A percentile compares a stretch with the other conserved stretches of the same genome.
Conservation (phyloP, 139 green algal genomes). For the Auxenochlorella protothecoides region DNA sequence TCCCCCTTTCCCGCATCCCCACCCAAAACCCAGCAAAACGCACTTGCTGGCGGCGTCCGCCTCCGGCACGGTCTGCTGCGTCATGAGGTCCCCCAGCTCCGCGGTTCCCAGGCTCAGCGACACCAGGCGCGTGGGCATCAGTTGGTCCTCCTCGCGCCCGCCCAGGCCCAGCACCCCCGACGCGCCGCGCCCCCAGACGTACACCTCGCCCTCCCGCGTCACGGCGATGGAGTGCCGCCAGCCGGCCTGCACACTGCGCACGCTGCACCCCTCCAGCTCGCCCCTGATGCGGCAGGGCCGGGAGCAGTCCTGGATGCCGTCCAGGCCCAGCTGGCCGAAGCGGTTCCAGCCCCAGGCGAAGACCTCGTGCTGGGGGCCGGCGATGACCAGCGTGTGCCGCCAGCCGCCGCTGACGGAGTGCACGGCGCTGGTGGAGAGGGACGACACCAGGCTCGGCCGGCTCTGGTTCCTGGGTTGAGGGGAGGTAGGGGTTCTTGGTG, state of each 20-base stretch:
- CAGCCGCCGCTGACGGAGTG: conserved; percentile 60
- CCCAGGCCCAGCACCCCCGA: no score
- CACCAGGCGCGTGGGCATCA: no score
- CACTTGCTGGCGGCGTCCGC: no score
- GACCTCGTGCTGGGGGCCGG: conserved; percentile 44
- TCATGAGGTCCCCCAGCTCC: no score
- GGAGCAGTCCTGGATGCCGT: conserved; percentile 23
- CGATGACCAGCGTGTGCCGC: conserved; percentile 65
- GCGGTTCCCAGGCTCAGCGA: no score
- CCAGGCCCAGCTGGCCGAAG: conserved; percentile 31
- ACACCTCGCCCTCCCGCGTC: conserved; percentile 47
- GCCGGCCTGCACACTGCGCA: conserved; percentile 20
- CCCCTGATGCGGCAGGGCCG: neutral
- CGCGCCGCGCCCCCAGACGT: conserved; percentile 64
- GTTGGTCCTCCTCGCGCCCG: no score
- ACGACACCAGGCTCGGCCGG: conserved; percentile 28
- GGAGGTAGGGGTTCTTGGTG: neutral
- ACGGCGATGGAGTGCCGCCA: conserved; percentile 73
- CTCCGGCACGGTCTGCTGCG: no score
- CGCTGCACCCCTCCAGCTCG: no score
- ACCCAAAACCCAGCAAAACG: no score
- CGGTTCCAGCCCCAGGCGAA: conserved; percentile 82
- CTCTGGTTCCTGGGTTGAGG: conserved; percentile 38
- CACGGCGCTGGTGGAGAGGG: conserved; percentile 27
- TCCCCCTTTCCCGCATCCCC: no score